Evolutionary conservation across 2,329 filamentous ascomycete species (phyloP), one percentile per base, ranked within the genome.

Genomic region (Claviceps monticola): DNA sequence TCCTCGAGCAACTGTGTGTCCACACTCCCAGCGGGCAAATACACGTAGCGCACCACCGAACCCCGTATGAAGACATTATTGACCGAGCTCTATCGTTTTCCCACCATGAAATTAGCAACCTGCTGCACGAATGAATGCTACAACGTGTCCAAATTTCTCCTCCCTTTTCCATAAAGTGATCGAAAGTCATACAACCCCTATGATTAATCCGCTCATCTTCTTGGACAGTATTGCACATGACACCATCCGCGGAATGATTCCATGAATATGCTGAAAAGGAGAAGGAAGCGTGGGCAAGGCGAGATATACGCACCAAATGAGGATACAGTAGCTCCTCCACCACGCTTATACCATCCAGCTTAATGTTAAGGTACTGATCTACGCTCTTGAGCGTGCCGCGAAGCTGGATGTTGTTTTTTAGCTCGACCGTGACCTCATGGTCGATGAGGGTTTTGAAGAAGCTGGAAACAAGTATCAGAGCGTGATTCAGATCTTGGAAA

Each of bases 401-500:
- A 68, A 98, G 94, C 66, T 90, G 89, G 61, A 98, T 95, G 72
- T 98, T 93, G 69, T 98, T 98, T 74, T 98, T 98, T 68, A 98
- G 86, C 75, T 98, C 93, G 66, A 98, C 89, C 46, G 90, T 97
- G 64, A 98, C 90, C 74, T 94, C 84, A 60, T 93, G 86, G 74
- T 96, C 93, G 67, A 96, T 94, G 63, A 97, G 86, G 51, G 91
- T 97, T 71, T 97, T 97, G 82, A 97, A 97, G 75, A 96, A 97
- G 74, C 87, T 93, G 65, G 19, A 34, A 11, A 34, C 29, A 4
- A 11, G 29, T 34, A 34, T 34, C 29, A 34, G 29, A 34, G 29
- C 29, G 29, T 34, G 29, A 34, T 34, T 9, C 9, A 34, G 29
- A 34, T 34, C 29, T 34, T 34, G 11, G 4, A 37, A n/a, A 29